Evolutionary conservation across 495 filamentous ascomycete species (phyloP), one percentile per base, ranked within the genome.

Genomic region (Achaetomiella virescens): DNA sequence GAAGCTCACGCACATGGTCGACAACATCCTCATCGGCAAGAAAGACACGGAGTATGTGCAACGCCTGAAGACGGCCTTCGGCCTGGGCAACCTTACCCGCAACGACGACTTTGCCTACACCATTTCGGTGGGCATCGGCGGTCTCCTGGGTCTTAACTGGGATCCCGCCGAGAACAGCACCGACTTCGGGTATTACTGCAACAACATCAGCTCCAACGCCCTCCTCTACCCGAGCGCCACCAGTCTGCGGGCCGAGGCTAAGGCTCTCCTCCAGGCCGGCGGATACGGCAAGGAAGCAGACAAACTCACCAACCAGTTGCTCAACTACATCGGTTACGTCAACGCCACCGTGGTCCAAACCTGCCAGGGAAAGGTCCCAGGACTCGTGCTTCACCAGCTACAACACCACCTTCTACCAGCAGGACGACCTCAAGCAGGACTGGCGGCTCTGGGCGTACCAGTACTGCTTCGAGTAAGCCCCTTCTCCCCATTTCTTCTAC

Each of bases 91-190:
- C 48, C 65, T 87, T 41, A 83, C 79, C 2, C 68, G 81, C 58
- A 71, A 79, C 52, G 70, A 76, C 25, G 84, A 87, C 65, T 89
- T 91, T 59, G 85, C 81, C 41, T 73, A 72, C 43, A 62, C 73
- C 0, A 65, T 89, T 31, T 74, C 71, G 22, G 57, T 49, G 2
- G 78, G 78, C 1, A 75, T 88, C 44, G 67, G 67, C 11, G 66
- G 65, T 2, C 83, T 85, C 68, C 86, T 89, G 68, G 67, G 66
- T 22, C 72, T 77, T 4, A 88, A 88, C 64, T 91, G 87, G 87
- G 86, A 90, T 62, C 85, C 84, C 0, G 73, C 69, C 1, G 57
- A 80, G 51, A 83, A 81, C 61, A 67, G 66, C 38, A 70, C 76
- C 8, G 51, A 59, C 3, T 87, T 88, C 63, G 73, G 72, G 48